A percentile compares a stretch with the other conserved stretches of the same genome.
Evolutionary conservation across 768 basidiomycete species (phyloP).

Genomic region (Pulveroboletus sp.): DNA sequence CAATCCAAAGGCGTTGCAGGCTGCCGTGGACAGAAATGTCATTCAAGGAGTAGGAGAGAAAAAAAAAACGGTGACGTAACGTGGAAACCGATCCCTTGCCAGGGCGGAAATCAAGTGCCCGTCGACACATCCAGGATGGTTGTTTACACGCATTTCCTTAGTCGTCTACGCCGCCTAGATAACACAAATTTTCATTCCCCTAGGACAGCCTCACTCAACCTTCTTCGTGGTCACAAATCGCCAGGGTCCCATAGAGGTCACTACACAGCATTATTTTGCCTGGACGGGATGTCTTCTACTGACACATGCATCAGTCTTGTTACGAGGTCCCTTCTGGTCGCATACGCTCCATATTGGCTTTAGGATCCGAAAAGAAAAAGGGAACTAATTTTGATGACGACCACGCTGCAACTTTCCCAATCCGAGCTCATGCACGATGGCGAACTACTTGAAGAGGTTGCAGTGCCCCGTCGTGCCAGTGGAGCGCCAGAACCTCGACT

Average conservation of each 20-base stretch:
- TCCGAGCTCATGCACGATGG: conserved; percentile 7
- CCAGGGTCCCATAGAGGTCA: conserved; percentile 1
- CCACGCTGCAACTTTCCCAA: conserved; percentile 5
- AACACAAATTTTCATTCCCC: conserved; percentile 20
- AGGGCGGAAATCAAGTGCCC: conserved; percentile 21
- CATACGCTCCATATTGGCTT: conserved; percentile 7
- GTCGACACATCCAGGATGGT: conserved; percentile 11
- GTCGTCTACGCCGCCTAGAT: conserved; percentile 6
- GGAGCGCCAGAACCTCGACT: conserved; percentile 30
- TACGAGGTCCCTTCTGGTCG: conserved; percentile 7
- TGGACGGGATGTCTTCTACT: too few relatives aligned
- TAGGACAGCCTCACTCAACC: conserved; percentile 21
- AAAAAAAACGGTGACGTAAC: conserved; percentile 23
- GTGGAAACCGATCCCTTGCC: conserved; percentile 17
- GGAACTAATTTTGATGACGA: conserved; percentile 3
- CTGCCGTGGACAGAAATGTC: conserved; percentile 14
- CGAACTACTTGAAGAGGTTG: conserved; percentile 18
- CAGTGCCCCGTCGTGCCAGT: conserved; percentile 12
- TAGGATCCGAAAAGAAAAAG: conserved; percentile 2
- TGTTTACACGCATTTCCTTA: conserved; percentile 20
- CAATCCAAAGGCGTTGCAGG: conserved; percentile 8
- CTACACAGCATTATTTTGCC: conserved; percentile 10
- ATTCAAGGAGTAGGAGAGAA: conserved; percentile 9
- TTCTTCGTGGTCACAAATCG: not conserved
- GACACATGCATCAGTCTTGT: conserved; percentile 19